A percentile compares a stretch with the other conserved stretches of the same genome.
These are phyloP conservation scores for Fistulinella prunicolor DNA, from an alignment of 768 basidiomycete species.

Conservation along the genomic window DNA sequence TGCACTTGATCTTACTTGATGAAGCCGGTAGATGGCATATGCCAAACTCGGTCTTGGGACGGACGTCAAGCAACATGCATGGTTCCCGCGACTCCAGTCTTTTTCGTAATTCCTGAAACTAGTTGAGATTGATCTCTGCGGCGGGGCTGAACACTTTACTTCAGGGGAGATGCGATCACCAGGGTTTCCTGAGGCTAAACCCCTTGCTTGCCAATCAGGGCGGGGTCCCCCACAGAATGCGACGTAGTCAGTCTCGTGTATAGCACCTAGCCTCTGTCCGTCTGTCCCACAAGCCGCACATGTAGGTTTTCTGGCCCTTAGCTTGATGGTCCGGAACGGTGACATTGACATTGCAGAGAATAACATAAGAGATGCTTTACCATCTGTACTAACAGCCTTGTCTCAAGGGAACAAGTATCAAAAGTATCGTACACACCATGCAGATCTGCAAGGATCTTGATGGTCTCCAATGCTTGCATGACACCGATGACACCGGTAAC, in stretches of 20 bases:
- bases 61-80: constrained; percentile 67
- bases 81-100: constrained; percentile 32
- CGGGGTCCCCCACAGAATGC: constrained; percentile 77
- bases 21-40: constrained; percentile 81
- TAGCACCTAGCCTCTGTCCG: constrained; percentile 41
- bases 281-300: constrained; percentile 74
- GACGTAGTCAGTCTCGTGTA: constrained; percentile 71
- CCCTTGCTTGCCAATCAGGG: constrained; percentile 63
- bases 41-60: constrained; percentile 75
- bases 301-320: constrained; percentile 65
- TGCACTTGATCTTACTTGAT: constrained; percentile 50
- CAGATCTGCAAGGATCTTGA: constrained; percentile 71
- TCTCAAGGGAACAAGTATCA: neutral
- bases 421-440: constrained; percentile 45
- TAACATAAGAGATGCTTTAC: constrained; percentile 61
- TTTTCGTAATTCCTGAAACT: constrained; percentile 47
- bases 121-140: neutral
- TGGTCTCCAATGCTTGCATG: constrained; percentile 84
- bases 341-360: constrained; percentile 68
- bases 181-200: constrained; percentile 42
- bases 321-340: constrained; percentile 79
- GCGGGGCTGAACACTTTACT: constrained; percentile 29
- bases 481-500: constrained; percentile 90
- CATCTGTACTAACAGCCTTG: constrained; percentile 39
- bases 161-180: constrained; percentile 43